A percentile compares a stretch with the other conserved stretches of the same genome.
Conservation (phyloP, 805 yeast species). For the Clavispora phyllophila region DNA sequence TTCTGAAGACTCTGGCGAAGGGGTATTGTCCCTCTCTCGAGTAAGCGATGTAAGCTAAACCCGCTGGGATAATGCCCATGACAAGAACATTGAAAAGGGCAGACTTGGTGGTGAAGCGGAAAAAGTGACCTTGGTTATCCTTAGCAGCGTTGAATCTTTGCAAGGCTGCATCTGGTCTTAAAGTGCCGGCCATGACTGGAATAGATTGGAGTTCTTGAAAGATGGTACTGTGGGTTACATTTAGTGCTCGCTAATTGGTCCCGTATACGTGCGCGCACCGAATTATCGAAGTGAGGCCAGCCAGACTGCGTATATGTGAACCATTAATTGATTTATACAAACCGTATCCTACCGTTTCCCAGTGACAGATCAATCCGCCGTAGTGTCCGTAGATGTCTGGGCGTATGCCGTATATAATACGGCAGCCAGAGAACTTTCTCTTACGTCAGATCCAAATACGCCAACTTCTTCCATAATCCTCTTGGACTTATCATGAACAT, state of each 20-base stretch:
- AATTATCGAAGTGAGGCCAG: not conserved
- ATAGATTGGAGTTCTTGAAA: not conserved
- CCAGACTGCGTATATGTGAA: not conserved
- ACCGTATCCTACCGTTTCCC: not conserved
- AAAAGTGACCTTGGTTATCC: conserved; percentile 37
- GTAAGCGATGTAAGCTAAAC: conserved; percentile 33
- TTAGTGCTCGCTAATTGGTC: conserved; percentile 15
- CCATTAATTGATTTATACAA: not conserved
- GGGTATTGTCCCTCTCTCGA: conserved; percentile 33
- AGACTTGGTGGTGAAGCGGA: conserved; percentile 38
- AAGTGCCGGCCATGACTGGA: conserved; percentile 36
- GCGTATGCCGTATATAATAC: conserved; percentile 6
- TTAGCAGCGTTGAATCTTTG: conserved; percentile 39
- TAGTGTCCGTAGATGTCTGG: not conserved
- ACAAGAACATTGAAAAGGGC: conserved; percentile 29
- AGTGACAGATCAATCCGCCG: not conserved
- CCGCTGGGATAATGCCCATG: conserved; percentile 38
- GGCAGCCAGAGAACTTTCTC: not conserved
- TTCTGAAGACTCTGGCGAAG: conserved; percentile 32
- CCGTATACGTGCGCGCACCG: conserved; percentile 12
- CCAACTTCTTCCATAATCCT: conserved; percentile 9
- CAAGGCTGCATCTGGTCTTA: conserved; percentile 38
- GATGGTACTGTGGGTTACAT: conserved; percentile 1
- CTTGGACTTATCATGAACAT: conserved; percentile 33
- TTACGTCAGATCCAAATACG: conserved; percentile 1